Base-by-base conservation (phyloP, 2,329 filamentous ascomycete genomes). In the Aspergillus oerlinghausenensis region DNA sequence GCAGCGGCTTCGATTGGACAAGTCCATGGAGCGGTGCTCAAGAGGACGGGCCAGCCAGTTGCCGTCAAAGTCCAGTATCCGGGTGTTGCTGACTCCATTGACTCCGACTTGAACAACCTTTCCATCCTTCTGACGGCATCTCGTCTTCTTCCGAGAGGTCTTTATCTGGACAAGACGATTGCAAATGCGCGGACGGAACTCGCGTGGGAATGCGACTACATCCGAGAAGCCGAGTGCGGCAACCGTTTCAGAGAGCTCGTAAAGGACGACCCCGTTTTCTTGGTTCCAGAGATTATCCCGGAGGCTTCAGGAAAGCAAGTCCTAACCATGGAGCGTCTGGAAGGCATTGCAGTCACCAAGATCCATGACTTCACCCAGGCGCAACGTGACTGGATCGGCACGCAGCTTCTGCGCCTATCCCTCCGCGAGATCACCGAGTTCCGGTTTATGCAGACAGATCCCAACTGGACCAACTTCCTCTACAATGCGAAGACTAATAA, bases 401-500 rank as follows among this genome's bases (percentile, higher is more conserved):
- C 91, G 0, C 90, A 97, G 67, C 90, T 97, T 63, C 83, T 97
- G 52, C 89, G 92, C 3, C 86, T 99, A 10, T 97, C 92, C 70
- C 82, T 97, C 42, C 88, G 92, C 57, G 94, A 97, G 76, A 93
- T 97, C 65, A 88, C 88, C 62, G 91, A 96, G 74, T 97, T 97
- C 83, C 87, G 82, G 59, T 97, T 96, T 78, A 99, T 99, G 94
- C 94, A 99, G 77, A 99, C 94, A 4, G 94, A 99, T 70, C 94
- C 94, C 43, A 99, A 99, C 79, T 99, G 94, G 94, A 97, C 93
- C 35, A 99, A 99, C 75, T 99, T 99, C 74, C 81, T 97, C 21
- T 99, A 91, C 80, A 94, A 97, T 66, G 79, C 85, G 1, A 66
- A 78, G 21, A 85, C 82, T 3, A 79, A 85, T 65, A 88, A 86